Evolutionary conservation across 2,329 filamentous ascomycete species (phyloP).

Genomic region (Xylaria polymorpha): DNA sequence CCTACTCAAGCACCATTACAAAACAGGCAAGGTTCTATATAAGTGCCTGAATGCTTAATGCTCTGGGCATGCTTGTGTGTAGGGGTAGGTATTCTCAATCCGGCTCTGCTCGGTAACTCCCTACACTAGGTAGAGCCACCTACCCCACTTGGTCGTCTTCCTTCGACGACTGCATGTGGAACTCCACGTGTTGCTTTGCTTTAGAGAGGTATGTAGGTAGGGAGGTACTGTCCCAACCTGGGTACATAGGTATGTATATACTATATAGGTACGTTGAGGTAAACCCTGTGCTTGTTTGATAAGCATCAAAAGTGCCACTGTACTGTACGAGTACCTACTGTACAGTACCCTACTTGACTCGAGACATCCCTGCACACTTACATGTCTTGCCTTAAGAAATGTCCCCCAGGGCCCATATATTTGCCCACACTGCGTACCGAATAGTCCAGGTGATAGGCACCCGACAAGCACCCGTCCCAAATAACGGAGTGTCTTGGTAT

Average conservation of each 20-base stretch:
- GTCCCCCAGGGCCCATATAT: neutral
- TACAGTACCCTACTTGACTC: no score
- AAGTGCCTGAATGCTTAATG: neutral
- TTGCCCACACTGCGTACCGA: neutral
- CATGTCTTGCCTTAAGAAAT: neutral
- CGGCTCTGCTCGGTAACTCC: conserved; percentile 1
- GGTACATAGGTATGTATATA: neutral
- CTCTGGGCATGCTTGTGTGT: neutral
- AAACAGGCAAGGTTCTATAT: conserved; percentile 8
- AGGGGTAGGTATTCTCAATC: conserved; percentile 12
- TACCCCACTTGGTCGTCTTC: conserved; percentile 13
- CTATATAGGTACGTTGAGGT: neutral
- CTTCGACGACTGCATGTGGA: neutral
- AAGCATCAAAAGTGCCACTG: conserved; percentile 8
- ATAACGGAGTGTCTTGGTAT: neutral
- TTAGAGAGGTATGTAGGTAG: no score
- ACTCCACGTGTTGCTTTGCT: neutral
- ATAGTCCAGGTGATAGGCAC: neutral
- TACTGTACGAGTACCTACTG: no score
- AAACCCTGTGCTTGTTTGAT: conserved; percentile 12
- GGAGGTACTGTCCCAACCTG: no score
- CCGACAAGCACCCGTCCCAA: conserved; percentile 1
- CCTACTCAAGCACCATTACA: conserved; percentile 2
- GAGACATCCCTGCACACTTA: neutral
- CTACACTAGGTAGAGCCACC: neutral